Evolutionary conservation across 169 alveolate species (phyloP).

Genomic region (Ichthyophthirius multifiliis): DNA sequence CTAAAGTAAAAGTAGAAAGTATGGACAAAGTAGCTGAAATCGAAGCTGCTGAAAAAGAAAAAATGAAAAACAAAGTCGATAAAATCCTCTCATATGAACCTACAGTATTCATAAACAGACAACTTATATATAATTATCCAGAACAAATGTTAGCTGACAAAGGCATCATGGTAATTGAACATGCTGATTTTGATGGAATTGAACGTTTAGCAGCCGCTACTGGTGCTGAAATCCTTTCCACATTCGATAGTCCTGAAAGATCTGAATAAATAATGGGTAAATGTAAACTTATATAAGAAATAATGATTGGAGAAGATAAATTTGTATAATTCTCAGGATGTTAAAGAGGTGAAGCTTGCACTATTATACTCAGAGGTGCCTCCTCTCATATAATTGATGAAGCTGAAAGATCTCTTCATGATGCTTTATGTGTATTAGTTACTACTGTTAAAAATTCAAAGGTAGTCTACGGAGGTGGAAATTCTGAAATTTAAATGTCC

Average conservation of each 20-base stretch:
- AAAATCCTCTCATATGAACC: slow-evolving; percentile 96
- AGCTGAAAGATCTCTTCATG: slow-evolving; percentile 99
- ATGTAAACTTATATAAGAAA: slow-evolving; percentile 96
- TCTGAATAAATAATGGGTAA: slow-evolving; percentile 86
- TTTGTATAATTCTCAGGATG: slow-evolving; percentile 97
- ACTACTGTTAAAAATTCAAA: slow-evolving; percentile 91
- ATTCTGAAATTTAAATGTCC: slow-evolving; percentile 98
- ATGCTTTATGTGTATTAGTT: slow-evolving; percentile 97
- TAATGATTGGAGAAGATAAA: slow-evolving; percentile 98
- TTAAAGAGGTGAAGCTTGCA: slow-evolving; percentile 94
- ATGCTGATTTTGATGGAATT: slow-evolving; percentile 99
- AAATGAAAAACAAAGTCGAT: slow-evolving; percentile 97
- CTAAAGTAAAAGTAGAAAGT: slow-evolving; percentile 96
- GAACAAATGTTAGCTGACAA: slow-evolving; percentile 95
- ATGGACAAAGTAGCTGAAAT: slow-evolving; percentile 97
- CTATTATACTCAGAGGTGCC: slow-evolving; percentile 98
- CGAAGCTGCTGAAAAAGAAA: slow-evolving; percentile 97
- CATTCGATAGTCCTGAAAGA: slow-evolving; percentile 97
- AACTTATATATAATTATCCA: slow-evolving; percentile 98
- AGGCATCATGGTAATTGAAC: slow-evolving; percentile 98
- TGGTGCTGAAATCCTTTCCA: slow-evolving; percentile 97
- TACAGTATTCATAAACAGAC: slow-evolving; percentile 98
- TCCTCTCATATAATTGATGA: slow-evolving; percentile 98
- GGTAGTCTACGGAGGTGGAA: slow-evolving; percentile 99
- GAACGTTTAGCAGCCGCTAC: slow-evolving; percentile 99